Evolutionary conservation across 2,329 filamentous ascomycete genomes (phyloP).

Genomic region (Hypocrella siamensis): DNA sequence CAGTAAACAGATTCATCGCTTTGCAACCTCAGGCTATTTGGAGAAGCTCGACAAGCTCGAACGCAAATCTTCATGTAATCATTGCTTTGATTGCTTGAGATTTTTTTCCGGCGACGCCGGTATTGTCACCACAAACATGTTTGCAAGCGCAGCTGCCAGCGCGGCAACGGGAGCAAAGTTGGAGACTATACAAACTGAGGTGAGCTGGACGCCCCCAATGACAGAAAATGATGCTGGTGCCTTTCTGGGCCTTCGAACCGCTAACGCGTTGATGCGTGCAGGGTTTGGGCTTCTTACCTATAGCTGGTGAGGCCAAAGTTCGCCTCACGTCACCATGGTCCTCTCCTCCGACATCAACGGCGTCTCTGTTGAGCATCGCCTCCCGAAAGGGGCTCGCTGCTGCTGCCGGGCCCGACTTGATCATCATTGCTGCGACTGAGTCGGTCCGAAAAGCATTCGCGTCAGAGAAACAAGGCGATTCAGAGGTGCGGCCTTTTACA

Average conservation of each 20-base stretch:
- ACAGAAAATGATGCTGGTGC: too few species aligned
- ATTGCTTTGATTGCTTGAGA: background rate
- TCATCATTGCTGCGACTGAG: constrained; percentile 64
- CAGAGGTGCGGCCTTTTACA: constrained; percentile 52
- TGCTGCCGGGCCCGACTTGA: constrained; percentile 67
- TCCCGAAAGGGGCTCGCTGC: constrained; percentile 68
- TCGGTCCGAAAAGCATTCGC: constrained; percentile 63
- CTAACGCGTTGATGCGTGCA: constrained; percentile 10
- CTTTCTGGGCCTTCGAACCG: too few species aligned
- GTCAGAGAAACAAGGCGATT: constrained; percentile 39
- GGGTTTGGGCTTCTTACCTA: constrained; percentile 67
- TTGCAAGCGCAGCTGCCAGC: constrained; percentile 30
- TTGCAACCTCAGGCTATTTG: too few species aligned
- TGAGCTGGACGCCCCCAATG: constrained; percentile 22
- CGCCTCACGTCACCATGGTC: constrained; percentile 71
- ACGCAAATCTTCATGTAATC: too few species aligned
- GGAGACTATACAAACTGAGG: constrained; percentile 69
- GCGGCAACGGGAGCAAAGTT: constrained; percentile 46
- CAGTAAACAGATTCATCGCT: too few species aligned
- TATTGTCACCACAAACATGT: constrained; percentile 36
- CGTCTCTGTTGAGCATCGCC: constrained; percentile 74
- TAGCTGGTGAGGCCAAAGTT: constrained; percentile 70
- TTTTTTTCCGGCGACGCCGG: constrained; percentile 12
- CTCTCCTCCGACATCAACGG: constrained; percentile 55
- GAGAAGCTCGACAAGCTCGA: too few species aligned